Conservation (phyloP, 1,284 basidiomycete genomes). For the Leccinum subfulvum region DNA sequence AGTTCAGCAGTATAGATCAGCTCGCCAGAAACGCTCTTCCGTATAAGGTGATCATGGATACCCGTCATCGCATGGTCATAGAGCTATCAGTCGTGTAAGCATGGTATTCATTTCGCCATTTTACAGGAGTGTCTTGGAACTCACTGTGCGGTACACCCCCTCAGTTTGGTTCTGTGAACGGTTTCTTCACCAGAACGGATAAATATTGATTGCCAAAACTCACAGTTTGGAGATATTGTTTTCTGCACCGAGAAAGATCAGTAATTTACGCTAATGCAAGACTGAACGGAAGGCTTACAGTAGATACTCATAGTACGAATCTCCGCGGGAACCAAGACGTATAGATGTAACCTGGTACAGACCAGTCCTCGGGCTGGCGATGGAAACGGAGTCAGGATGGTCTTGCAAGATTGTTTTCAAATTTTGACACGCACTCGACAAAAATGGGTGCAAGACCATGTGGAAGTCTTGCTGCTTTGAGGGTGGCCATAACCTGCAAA, state of each 20-base stretch:
- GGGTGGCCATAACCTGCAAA: conserved; percentile 67
- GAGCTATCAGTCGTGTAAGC: conserved; percentile 52
- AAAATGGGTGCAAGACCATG: conserved; percentile 85
- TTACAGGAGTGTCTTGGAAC: conserved; percentile 16
- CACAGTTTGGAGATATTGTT: conserved; percentile 80
- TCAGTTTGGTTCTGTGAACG: conserved; percentile 72
- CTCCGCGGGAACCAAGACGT: conserved; percentile 88
- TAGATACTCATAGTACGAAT: conserved; percentile 95
- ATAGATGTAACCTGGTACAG: conserved; percentile 76
- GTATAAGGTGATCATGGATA: conserved; percentile 76
- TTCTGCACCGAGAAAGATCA: conserved; percentile 42
- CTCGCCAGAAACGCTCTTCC: conserved; percentile 54
- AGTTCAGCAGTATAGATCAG: conserved; percentile 86
- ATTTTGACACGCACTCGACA: conserved; percentile 54
- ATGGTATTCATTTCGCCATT: neutral
- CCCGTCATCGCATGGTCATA: conserved; percentile 83
- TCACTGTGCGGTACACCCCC: conserved; percentile 72
- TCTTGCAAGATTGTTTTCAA: conserved; percentile 1
- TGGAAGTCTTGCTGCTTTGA: conserved; percentile 60
- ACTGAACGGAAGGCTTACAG: conserved; percentile 47
- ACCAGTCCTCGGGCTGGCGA: conserved; percentile 59
- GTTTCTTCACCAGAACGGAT: conserved; percentile 9
- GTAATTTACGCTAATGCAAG: neutral
- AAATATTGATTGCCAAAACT: conserved; percentile 18
- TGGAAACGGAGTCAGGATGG: conserved; percentile 10